Evolutionary conservation across 139 green algal species (phyloP), one percentile per base, ranked within the genome.

Genomic region (Yamagishiella unicocca): DNA sequence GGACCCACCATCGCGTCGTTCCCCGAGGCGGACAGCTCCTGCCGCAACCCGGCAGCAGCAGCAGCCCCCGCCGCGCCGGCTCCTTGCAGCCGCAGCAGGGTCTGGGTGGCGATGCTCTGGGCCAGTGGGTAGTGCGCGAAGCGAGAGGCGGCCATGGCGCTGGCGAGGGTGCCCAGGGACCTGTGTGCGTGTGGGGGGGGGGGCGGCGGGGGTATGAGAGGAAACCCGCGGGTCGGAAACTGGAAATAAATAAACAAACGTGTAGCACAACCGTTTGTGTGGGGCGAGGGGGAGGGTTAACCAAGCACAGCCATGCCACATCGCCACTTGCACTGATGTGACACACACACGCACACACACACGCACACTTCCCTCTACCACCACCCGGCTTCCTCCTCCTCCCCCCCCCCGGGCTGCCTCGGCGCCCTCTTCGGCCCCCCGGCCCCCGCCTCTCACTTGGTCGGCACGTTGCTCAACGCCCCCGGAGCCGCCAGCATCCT

Each of bases 1-100:
- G 12, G 38, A 2, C 72, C 4, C 72, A 80, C 72, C 72, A 80
- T 80, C 17, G 72, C 72, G 27, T 80, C 72, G 70, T 78, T 78
- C 29, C 29, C 70, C 12, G 42, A 37, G 38, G 37, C 38, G 1
- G 37, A 24, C 2, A 17, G 38, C 21, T 78, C 70, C 43, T 43
- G n/a, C 72, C 29, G 72, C 50, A 68, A 31, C 46, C 25, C 50
- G 2, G 31, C 74, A 2, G 31, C 74, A 14, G 45, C 74, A 46
- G 46, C 46, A n/a, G 74, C 38, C 74, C 19, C 46, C 74, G 50
- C 46, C 45, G 35, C 17, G 4, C 50, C 74, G 14, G 50, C 35
- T 33, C 31, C 25, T 54, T 71, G 76, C 76, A 72, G 53, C 35
- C 54, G 53, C 54, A 55, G 46, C 54, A 72, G 10, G 8, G 54